Base-by-base conservation (phyloP, 2,329 filamentous ascomycete species). In the Pyricularia grisea region DNA sequence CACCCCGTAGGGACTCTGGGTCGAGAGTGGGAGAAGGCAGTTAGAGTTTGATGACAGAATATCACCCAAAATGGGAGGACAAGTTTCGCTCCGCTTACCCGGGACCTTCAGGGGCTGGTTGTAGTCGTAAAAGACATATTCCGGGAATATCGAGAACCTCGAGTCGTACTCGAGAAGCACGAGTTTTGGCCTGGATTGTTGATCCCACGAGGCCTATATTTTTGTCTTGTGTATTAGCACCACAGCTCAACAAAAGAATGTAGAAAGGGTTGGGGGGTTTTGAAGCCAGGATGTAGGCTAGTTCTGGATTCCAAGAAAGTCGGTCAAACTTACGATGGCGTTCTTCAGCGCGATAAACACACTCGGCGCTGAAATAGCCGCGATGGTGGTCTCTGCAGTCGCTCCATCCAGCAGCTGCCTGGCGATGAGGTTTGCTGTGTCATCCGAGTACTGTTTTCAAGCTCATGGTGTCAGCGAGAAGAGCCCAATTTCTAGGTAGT, bases 331-430 rank as follows among this genome's bases (percentile, higher is more conserved):
- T 42, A 75, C 68, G 6, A 75, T 69, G 1, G 58, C 58, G 73
- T 93, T 93, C 78, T 90, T 92, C 68, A 94, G 74, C 66, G 90
- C 89, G 25, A 94, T 85, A 77, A 94, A 94, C 0, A 90, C 90
- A 76, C 90, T 93, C 11, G 91, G 92, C 14, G 90, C 86, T 30
- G 90, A 93, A 7, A 94, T 84, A 2, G 93, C 85, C 4, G 86
- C 91, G 72, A 94, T 88, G 2, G 79, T 82, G 33, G 84, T 87
- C 11, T 85, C 81, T 2, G 82, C 77, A 1, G 83, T 87, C 1
- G 86, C 83, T 66, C 83, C 88, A 4, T 86, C 81, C 1, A 94
- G 83, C 42, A 95, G 81, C 74, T 92, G 85, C 69, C 82, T 80
- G 1, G 91, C 92, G 25, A 92, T 78, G 5, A 82, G 75, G 1